A percentile compares a stretch with the other conserved stretches of the same genome.
phyloP scores from a whole-genome alignment of 2,329 filamentous ascomycete species.

The Pseudohalonectria lignicola region DNA sequence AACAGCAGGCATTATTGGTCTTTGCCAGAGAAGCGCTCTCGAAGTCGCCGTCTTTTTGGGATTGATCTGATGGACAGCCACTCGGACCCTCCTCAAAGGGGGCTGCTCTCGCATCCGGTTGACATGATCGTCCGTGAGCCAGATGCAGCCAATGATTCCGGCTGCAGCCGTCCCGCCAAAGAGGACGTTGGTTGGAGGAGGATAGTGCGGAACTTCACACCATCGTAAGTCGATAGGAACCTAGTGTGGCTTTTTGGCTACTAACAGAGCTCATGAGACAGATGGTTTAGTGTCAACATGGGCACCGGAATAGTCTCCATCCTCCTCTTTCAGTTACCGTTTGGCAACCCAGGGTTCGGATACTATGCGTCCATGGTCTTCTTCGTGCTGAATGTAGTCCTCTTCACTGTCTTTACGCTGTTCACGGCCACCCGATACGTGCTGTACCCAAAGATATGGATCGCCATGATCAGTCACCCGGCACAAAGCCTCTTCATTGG shows the following conservation, averaged over 20 bases:
- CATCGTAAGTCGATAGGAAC: conserved; percentile 24
- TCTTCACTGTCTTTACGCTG: conserved; percentile 39
- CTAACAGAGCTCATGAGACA: conserved; percentile 1
- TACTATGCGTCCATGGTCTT: conserved; percentile 44
- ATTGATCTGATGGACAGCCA: too few species aligned
- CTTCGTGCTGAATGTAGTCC: conserved; percentile 41
- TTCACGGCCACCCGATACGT: conserved; percentile 45
- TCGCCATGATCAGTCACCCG: conserved; percentile 48
- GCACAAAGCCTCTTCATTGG: conserved; percentile 52
- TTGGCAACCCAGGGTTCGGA: conserved; percentile 37
- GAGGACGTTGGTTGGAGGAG: conserved; percentile 17
- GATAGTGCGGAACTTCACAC: conserved; percentile 31
- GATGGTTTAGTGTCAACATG: conserved; percentile 46
- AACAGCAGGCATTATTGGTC: too few species aligned
- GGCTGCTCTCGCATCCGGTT: too few species aligned
- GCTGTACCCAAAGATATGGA: conserved; percentile 50
- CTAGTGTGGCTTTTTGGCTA: background rate
- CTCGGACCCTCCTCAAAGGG: too few species aligned
- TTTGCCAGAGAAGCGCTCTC: too few species aligned
- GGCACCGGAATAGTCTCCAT: conserved; percentile 53
- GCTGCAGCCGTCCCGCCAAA: too few species aligned
- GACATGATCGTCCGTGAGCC: too few species aligned
- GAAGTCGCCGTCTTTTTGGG: too few species aligned
- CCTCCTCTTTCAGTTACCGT: conserved; percentile 46
- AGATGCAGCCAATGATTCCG: too few species aligned